Base-by-base conservation (phyloP, 306 rosid genomes). In the Begonia loranthoides region DNA sequence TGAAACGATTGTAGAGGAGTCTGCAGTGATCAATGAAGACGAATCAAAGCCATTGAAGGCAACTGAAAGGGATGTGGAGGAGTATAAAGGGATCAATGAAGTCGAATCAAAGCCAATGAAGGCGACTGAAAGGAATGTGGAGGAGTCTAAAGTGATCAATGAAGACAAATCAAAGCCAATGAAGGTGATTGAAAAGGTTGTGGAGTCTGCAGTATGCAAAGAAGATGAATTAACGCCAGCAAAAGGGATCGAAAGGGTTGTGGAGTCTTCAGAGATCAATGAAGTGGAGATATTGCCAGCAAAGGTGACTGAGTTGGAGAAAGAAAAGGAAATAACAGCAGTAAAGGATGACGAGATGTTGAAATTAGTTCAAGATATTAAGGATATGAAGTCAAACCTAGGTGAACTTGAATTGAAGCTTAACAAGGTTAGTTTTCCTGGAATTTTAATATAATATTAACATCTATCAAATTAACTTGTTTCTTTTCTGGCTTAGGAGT, bases 301-400 rank as follows among this genome's bases (percentile, higher is more conserved):
- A 49, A 64, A 58, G 16, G 17, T 12, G n/a, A 14, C 47, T 10
- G 46, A 15, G 33, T n/a, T 50, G 33, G 69, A 64, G 13, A 22
- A 11, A 45, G 52, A 45, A 22, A 10, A 16, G 47, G 47, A 10
- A 10, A 11, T 43, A 10, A 43, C 13, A 43, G 15, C 13, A 43
- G 14, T 43, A 2, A 43, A 43, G 59, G 45, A 55, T 54, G 56
- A 15, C 40, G 67, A 66, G 49, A 57, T 57, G 3, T 41, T 66
- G 65, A 70, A 79, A 59, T 58, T 89, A 52, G 55, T 78, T 24
- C 61, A 73, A 67, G 78, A 77, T 58, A 68, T 88, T 50, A 75
- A 82, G 71, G 85, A 72, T 76, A 70, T 89, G 74, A 89, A 84
- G 59, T 70, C 62, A 40, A 82, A 82, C 72, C 73, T 82, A 7